Evolutionary conservation across 2,329 filamentous ascomycete species (phyloP), one percentile per base, ranked within the genome.

Genomic region (Colletotrichum paranaense): DNA sequence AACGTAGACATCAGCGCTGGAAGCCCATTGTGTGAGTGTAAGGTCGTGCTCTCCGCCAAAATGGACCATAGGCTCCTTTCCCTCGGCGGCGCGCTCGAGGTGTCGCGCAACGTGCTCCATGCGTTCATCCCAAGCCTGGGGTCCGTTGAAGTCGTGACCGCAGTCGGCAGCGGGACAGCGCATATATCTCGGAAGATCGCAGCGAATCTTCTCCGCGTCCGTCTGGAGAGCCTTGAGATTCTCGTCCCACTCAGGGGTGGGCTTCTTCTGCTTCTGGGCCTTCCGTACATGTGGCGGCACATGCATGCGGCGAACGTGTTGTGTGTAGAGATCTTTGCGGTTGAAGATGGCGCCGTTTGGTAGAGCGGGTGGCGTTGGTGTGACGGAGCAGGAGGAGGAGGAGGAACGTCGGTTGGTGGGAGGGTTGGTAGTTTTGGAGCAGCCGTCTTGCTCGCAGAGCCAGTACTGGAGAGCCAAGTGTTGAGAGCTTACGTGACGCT

Each of bases 41-140:
- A 73, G 62, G 69, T 87, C 86, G 2, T 77, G 75, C 22, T 75
- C 74, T 3, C 83, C 83, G 4, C 86, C 86, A 76, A 87, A 86
- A 14, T 76, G 66, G 0, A 86, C 80, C 0, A 68, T 64, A 1
- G 75, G 71, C 73, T 80, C 79, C 42, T 77, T 74, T 11, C 81
- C 80, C 4, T 78, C 73, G 5, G 83, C 84, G 0, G 82, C 84
- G 35, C 84, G 85, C 81, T 97, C 94, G 58, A 96, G 87, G 80
- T 98, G 95, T 72, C 90, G 88, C 0, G 94, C 94, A 3, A 97
- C 90, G 82, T 98, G 95, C 81, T 98, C 95, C 91, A 97, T 94
- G 28, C 94, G 88, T 70, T 92, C 88, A 72, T 97, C 93, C 95
- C 95, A 98, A 12, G 90, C 90, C 6, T 85, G 88, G 0, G 80